Base-by-base conservation (phyloP, 140 eudicot species). In the Oenanthe javanica region DNA sequence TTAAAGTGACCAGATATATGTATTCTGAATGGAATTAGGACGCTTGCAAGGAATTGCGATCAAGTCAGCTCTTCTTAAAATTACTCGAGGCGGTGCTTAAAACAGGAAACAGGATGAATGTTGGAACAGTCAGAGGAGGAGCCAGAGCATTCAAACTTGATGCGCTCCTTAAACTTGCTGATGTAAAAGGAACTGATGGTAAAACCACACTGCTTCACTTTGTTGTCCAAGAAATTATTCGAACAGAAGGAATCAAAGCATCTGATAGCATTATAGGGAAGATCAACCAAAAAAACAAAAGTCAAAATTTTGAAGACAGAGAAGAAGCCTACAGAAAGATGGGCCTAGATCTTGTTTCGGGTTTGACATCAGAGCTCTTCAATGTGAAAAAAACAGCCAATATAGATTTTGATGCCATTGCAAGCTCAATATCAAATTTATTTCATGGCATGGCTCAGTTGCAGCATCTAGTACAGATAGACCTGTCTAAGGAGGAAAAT, bases 61-160 rank as follows among this genome's bases (percentile, higher is more conserved):
- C 97, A 78, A 94, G 97, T 80, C 87, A 93, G 21, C 89, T 94
- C 75, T 94, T 94, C 89, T 81, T 89, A 57, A 94, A 92, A 78
- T 83, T 94, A 83, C 96, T 94, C 10, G 98, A 94, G 61, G 98
- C 98, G 0, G 98, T 94, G 74, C 87, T 92, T 43, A 94, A 92
- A 84, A 94, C 98, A 13, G 98, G 98, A 18, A 94, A 94, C 85
- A 83, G 98, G 64, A 94, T 94, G 98, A 94, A 94, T 80, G 82
- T 92, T 8, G 98, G 98, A 1, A 92, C 98, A 2, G 90, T 89
- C 75, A 82, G 98, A 85, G 98, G 98, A 81, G 98, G 97, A 14
- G 98, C 98, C n/a, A 87, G 80, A 81, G 98, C 98, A 13, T 94
- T 94, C 87, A 94, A 94, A 82, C 94, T 92, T 3, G 96, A 92